Base-by-base conservation (phyloP, 139 green algal genomes). In the Asterochloris sp. region DNA sequence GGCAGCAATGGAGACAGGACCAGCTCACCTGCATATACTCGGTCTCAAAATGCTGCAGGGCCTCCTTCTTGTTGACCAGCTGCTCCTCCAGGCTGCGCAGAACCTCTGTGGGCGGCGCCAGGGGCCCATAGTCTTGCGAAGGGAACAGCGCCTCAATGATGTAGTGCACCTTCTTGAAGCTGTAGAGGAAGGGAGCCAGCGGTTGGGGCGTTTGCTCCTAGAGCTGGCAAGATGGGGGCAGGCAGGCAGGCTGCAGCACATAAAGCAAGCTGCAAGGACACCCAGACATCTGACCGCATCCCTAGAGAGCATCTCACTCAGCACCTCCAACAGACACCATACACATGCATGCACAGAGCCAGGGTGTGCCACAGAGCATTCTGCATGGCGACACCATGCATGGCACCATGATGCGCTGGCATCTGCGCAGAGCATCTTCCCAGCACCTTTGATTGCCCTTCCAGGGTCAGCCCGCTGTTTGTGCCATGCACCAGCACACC, bases 151-250 rank as follows among this genome's bases (percentile, higher is more conserved):
- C 78, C 27, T 82, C 61, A 15, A 82, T 62, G 27, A 62, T 82
- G 63, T 82, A 82, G n/a, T 62, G 68, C 10, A 82, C 78, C n/a
- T 62, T 80, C 24, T 38, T 80, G 76, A 80, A 80, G 60, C 76
- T 80, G 76, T 47, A 80, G 13, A 19, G 29, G 0, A 27, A 78
- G 26, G 71, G 13, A 75, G 69, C 13, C n/a, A 75, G 13, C 69
- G n/a, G 15, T 24, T 54, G 38, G 38, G 38, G 38, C 38, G 38
- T 6, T 2, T 54, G 2, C 38, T 54, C 38, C 2, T 2, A 54
- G 38, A 54, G 38, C 38, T 54, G 38, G 38, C 38, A 54, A 2
- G 38, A 2, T 6, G 38, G 38, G 38, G 38, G 38, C 38, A 54
- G 38, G 38, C 38, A 29, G n/a, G 15, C n/a, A 8, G 69, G 13